phyloP scores from a whole-genome alignment of 140 eudicot genomes.

The Erigeron philadelphicus region DNA sequence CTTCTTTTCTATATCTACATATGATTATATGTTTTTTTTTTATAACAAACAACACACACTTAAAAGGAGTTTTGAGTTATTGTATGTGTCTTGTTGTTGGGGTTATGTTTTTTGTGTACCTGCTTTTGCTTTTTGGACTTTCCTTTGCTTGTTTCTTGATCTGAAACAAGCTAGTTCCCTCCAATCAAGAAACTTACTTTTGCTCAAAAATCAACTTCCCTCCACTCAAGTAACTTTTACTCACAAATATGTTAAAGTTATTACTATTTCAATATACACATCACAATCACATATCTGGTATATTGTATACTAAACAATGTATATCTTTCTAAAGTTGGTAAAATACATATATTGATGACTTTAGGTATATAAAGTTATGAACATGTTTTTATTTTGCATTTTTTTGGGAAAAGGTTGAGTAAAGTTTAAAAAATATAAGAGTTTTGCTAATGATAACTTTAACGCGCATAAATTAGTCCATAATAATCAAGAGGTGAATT shows the following conservation, averaged over 20 bases:
- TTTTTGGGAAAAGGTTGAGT: not conserved
- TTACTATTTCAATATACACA: not conserved
- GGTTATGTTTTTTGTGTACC: conserved; percentile 29
- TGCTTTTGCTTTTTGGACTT: conserved; percentile 33
- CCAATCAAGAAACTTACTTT: no score
- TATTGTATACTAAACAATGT: not conserved
- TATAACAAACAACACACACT: conserved; percentile 26
- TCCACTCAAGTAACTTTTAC: not conserved
- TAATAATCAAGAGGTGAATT: no score
- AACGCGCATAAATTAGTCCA: no score
- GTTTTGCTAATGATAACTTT: no score
- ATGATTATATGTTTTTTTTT: no score
- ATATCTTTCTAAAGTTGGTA: no score
- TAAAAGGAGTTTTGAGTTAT: conserved; percentile 17
- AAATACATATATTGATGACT: no score
- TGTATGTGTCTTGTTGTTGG: conserved; percentile 28
- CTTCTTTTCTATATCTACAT: no score
- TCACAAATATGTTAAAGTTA: not conserved
- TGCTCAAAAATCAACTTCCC: not conserved
- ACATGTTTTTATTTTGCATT: not conserved
- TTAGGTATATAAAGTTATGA: no score
- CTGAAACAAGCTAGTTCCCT: conserved; percentile 25
- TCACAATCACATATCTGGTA: not conserved
- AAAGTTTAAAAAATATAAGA: not conserved
- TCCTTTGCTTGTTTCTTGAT: conserved; percentile 34